phyloP scores from a whole-genome alignment of 2,329 filamentous ascomycete species.

The Exophiala calicioides region DNA sequence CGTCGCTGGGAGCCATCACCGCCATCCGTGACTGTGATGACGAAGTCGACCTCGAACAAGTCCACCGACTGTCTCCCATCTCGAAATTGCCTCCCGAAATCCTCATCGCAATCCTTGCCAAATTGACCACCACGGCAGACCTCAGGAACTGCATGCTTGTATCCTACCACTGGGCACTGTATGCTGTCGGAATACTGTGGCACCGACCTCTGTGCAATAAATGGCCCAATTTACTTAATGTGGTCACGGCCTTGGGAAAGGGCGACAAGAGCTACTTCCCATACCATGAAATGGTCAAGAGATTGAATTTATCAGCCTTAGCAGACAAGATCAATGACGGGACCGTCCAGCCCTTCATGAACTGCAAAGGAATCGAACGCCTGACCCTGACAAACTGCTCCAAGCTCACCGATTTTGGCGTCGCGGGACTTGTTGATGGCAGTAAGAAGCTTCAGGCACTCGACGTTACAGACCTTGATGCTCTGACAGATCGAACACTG shows the following conservation, averaged over 20 bases:
- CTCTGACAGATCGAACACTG: constrained; percentile 81
- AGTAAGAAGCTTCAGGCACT: constrained; percentile 82
- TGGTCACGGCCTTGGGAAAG: constrained; percentile 71
- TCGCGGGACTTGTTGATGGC: constrained; percentile 75
- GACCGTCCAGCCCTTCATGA: constrained; percentile 75
- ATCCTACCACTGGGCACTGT: constrained; percentile 90
- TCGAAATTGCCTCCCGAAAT: constrained; percentile 89
- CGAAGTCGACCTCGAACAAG: constrained; percentile 49
- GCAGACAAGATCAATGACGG: constrained; percentile 80
- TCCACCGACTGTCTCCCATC: constrained; percentile 73
- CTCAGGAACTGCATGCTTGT: constrained; percentile 88
- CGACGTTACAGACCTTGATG: constrained; percentile 79
- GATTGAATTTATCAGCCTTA: constrained; percentile 83
- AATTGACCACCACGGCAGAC: constrained; percentile 73
- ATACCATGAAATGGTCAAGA: constrained; percentile 87
- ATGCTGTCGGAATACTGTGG: constrained; percentile 91
- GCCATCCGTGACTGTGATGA: constrained; percentile 74
- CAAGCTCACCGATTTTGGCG: constrained; percentile 77
- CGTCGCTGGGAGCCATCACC: constrained; percentile 75
- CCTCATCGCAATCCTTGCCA: constrained; percentile 87
- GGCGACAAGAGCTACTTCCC: constrained; percentile 73
- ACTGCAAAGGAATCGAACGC: constrained; percentile 88
- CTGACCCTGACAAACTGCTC: constrained; percentile 89
- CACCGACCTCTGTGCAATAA: constrained; percentile 88
- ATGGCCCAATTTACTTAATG: constrained; percentile 76